Conservation (phyloP, 2,329 filamentous ascomycete species). For the Rhytidhysteron rufulum region DNA sequence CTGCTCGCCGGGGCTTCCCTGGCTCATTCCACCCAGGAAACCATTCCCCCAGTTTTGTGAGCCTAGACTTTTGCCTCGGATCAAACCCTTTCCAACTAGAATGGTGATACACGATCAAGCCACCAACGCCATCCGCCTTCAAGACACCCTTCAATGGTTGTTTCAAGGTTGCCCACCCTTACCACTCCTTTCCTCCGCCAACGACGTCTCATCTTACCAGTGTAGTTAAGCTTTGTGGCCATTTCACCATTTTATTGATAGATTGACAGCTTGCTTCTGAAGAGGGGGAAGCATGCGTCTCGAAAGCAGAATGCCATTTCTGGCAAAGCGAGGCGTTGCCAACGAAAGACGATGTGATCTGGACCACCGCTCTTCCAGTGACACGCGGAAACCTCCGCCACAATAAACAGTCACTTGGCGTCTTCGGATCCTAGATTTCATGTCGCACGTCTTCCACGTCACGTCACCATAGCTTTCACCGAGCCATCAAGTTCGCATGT, state of each 20-base stretch:
- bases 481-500: not conserved
- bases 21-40: not conserved
- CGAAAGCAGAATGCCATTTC: conserved; percentile 1
- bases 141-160: not conserved
- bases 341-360: not conserved
- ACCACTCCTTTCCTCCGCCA: not conserved
- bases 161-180: conserved; percentile 1
- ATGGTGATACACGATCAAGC: conserved; percentile 3
- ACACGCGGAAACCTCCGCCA: not conserved
- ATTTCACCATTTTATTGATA: not conserved
- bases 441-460: conserved; percentile 1
- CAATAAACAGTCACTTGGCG: not conserved
- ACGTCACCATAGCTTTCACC: not conserved
- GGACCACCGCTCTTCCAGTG: not conserved
- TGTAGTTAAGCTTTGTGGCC: not conserved
- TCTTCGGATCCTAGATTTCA: not conserved
- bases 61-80: not conserved
- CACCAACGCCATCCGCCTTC: conserved; percentile 5
- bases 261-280: not conserved
- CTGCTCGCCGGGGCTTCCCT: not conserved
- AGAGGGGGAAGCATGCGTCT: not conserved
- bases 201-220: not conserved
- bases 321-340: not conserved
- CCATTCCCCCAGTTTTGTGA: not conserved
- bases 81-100: not conserved